Conservation (phyloP, 2,329 filamentous ascomycete species). For the Claviceps quebecensis region DNA sequence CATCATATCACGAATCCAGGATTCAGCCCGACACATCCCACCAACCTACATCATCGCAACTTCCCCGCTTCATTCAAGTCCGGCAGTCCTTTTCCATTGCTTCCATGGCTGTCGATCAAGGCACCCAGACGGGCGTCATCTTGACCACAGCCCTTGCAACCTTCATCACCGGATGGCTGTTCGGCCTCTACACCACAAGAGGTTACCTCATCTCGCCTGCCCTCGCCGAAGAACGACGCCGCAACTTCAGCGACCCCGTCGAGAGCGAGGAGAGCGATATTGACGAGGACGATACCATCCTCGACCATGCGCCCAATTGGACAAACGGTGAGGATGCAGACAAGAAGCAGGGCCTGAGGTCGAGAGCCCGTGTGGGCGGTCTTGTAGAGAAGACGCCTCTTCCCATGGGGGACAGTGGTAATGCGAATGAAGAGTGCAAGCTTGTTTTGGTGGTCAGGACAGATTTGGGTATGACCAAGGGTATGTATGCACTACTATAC, state of each 20-base stretch:
- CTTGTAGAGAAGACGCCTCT: slow-evolving; percentile 6
- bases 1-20: background rate
- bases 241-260: slow-evolving; percentile 43
- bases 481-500: slow-evolving; percentile 44
- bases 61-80: too few species aligned
- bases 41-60: background rate
- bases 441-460: slow-evolving; percentile 83
- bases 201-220: slow-evolving; percentile 45
- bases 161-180: slow-evolving; percentile 64
- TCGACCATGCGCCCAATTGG: slow-evolving; percentile 58
- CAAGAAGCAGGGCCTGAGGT: slow-evolving; percentile 36
- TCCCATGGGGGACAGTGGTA: slow-evolving; percentile 19
- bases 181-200: slow-evolving; percentile 59
- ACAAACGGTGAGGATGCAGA: slow-evolving; percentile 47
- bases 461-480: slow-evolving; percentile 95
- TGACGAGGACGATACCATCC: slow-evolving; percentile 41
- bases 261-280: slow-evolving; percentile 59
- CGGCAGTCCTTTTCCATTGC: background rate
- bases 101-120: slow-evolving; percentile 6
- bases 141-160: slow-evolving; percentile 61
- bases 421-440: slow-evolving; percentile 70
- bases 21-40: background rate
- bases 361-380: slow-evolving; percentile 15
- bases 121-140: slow-evolving; percentile 41
- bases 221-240: slow-evolving; percentile 41